These are phyloP conservation scores for Coemansia reversa DNA, from an alignment of 192 early-diverging fungal species.

Conservation along the genomic window DNA sequence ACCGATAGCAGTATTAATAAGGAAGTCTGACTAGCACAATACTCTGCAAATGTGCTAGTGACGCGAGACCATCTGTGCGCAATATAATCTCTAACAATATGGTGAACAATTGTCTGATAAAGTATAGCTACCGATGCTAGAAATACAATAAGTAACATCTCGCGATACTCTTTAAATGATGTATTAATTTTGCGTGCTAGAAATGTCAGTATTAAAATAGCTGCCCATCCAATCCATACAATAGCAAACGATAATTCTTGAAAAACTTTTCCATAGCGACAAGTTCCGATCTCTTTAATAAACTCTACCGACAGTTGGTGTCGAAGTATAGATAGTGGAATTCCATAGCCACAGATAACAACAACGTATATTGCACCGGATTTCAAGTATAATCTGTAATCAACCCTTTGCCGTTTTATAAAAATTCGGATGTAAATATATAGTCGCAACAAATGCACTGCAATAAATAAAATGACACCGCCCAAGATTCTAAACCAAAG, in stretches of 20 bases:
- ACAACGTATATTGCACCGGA: not conserved
- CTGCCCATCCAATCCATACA: conserved; percentile 37
- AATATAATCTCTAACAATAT: conserved; percentile 24
- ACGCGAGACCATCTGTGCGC: conserved; percentile 28
- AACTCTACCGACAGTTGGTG: conserved; percentile 19
- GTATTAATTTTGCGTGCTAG: conserved; percentile 47
- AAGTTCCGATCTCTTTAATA: not conserved
- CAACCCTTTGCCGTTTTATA: conserved; percentile 12
- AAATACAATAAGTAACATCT: conserved; percentile 38
- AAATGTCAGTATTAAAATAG: conserved; percentile 8
- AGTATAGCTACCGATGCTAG: conserved; percentile 16
- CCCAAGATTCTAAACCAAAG: conserved; percentile 39
- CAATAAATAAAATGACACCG: conserved; percentile 35
- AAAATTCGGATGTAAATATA: conserved; percentile 44
- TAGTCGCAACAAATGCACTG: too few relatives aligned
- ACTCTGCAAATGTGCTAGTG: conserved; percentile 23
- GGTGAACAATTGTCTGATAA: conserved; percentile 36
- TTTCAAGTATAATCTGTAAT: conserved; percentile 8
- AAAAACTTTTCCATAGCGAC: conserved; percentile 28
- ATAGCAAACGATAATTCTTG: conserved; percentile 37
- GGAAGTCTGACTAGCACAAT: conserved; percentile 23
- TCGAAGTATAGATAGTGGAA: conserved; percentile 25
- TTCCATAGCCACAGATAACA: conserved; percentile 18
- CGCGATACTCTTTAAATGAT: conserved; percentile 49
- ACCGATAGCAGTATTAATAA: conserved; percentile 25